These are phyloP conservation scores for Phaeomoniella chlamydospora DNA, from an alignment of 2,329 filamentous ascomycete genomes.

Conservation along the genomic window DNA sequence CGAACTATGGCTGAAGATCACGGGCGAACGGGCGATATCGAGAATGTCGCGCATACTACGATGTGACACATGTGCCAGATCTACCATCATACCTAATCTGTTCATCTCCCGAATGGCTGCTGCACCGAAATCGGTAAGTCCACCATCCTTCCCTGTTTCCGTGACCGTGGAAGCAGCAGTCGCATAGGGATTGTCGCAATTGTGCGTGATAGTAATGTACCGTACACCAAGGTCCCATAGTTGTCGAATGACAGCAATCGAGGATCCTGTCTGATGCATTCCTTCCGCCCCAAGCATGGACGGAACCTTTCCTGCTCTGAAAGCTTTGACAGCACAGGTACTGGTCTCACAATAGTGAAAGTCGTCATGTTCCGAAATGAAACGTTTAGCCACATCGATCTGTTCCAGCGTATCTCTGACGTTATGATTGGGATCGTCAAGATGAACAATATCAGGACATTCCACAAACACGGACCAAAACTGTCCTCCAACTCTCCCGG, in stretches of 20 bases:
- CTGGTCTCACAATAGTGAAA: constrained; percentile 11
- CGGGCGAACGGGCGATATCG: constrained; percentile 10
- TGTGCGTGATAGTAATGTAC: constrained; percentile 15
- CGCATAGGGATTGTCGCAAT: constrained; percentile 15
- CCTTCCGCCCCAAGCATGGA: constrained; percentile 14
- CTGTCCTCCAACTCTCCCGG: constrained; percentile 15
- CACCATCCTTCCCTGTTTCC: constrained; percentile 8
- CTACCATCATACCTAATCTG: constrained; percentile 15
- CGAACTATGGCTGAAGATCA: constrained; percentile 13
- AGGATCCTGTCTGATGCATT: constrained; percentile 13
- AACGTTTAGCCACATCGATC: constrained; percentile 13
- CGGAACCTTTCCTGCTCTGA: constrained; percentile 8
- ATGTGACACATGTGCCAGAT: constrained; percentile 14
- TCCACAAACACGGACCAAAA: constrained; percentile 18
- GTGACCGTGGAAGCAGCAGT: constrained; percentile 12
- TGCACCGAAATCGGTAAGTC: constrained; percentile 11
- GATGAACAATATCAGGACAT: constrained; percentile 6
- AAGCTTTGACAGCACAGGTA: constrained; percentile 10
- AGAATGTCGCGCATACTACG: constrained; percentile 13
- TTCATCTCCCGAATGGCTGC: constrained; percentile 14
- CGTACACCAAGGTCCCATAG: constrained; percentile 11
- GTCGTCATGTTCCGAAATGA: constrained; percentile 10
- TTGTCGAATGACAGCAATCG: constrained; percentile 9
- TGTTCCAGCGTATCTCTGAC: constrained; percentile 15
- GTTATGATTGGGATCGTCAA: constrained; percentile 10